Evolutionary conservation across 192 early-diverging fungal species (phyloP), one percentile per base, ranked within the genome.

Genomic region (Umbelopsis sp.): DNA sequence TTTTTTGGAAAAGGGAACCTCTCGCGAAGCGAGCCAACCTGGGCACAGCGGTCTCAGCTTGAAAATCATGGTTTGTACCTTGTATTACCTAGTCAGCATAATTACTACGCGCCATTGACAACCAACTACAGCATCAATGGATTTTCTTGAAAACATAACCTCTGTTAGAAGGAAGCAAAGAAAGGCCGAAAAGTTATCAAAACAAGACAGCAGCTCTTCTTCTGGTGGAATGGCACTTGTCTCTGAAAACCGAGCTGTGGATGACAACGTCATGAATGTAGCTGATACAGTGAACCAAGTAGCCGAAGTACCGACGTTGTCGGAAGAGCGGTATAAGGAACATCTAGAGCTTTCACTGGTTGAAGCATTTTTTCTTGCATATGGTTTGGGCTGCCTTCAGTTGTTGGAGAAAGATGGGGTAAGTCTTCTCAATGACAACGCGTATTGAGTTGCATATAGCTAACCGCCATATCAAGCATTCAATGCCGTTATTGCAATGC

Each of bases 1-100:
- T 75, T 73, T 52, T 80, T 80, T 76, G 78, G 78, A 12, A 80
- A 80, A 53, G 78, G 78, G 50, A 67, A 61, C 15, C 70, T 96
- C 21, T 95, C 93, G 20, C 76, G 95, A 20, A 90, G 93, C 41
- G 86, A 93, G 22, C 83, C 93, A 2, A 93, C 92, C 4, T 96
- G 93, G 93, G 70, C 77, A 41, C 55, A 73, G 21, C 72, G 86
- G 35, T 70, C 74, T 30, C 35, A 22, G 46, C 53, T 68, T 23
- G 72, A 74, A 35, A 20, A 46, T 0, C 22, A 8, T 13, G 20
- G 66, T 12, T 22, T 30, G 46, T 46, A 27, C 46, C 58, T 4
- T 33, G 25, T 20, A 68, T 48, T 30, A 71, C 75, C 10, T 41
- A 41, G 10, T 6, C 2, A 9, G 1, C 37, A 41, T 41, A 41